Evolutionary conservation across 257 asterid genomes (phyloP).

Genomic region (Rehmannia glutinosa): DNA sequence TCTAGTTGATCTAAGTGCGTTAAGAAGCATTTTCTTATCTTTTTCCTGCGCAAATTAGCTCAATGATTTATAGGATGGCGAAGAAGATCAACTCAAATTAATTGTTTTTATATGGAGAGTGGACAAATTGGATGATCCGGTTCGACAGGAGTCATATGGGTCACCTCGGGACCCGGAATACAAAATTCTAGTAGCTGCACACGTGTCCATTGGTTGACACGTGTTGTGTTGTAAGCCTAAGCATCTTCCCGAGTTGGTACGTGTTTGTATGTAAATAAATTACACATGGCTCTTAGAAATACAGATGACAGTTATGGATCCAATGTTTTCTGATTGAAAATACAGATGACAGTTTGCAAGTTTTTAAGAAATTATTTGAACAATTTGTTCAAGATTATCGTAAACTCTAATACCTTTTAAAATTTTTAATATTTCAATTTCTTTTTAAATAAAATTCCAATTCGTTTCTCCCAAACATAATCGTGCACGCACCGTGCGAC

Average conservation of each 20-base stretch:
- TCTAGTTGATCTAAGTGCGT: constrained; percentile 22
- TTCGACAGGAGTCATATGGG: background rate
- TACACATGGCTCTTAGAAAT: too few species aligned
- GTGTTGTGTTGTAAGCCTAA: background rate
- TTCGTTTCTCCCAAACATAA: too few species aligned
- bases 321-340: too few species aligned
- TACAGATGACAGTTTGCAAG: too few species aligned
- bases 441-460: too few species aligned
- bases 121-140: background rate
- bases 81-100: background rate
- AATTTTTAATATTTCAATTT: too few species aligned
- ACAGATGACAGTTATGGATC: too few species aligned
- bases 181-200: constrained; percentile 5
- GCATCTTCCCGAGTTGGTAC: background rate
- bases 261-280: too few species aligned
- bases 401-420: too few species aligned
- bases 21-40: constrained; percentile 30
- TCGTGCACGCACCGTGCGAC: too few species aligned
- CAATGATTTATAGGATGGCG: background rate
- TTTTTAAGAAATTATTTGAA: too few species aligned
- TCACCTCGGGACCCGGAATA: background rate
- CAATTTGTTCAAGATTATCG: too few species aligned
- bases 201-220: constrained; percentile 18
- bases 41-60: background rate
- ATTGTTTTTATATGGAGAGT: background rate